Evolutionary conservation across 2,329 filamentous ascomycete species (phyloP), one percentile per base, ranked within the genome.

Genomic region (Rhinocladiella mackenziei): DNA sequence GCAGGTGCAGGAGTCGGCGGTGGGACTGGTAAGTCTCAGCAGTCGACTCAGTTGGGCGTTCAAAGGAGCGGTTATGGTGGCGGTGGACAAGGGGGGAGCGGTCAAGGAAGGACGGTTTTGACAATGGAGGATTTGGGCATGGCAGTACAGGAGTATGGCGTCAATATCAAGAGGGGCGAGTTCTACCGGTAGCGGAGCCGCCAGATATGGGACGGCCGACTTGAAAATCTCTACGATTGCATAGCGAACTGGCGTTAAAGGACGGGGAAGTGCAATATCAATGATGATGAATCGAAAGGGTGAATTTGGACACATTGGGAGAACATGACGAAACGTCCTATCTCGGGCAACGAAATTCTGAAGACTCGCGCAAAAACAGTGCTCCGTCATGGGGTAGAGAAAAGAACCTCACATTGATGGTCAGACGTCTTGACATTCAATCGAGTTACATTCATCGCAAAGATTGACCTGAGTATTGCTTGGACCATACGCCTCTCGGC

Each of bases 71-170:
- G 86, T 1, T 91, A 83, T 60, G 88, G 87, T 11, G 92, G 91
- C 53, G 91, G 91, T 56, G 89, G 89, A 0, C 86, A 89, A 60
- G 89, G 89, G 19, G 86, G 87, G 1, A 86, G 82, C 43, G 67
- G 66, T 5, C 87, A 94, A 70, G 94, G 94, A 53, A 77, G 89
- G 53, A 96, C 92, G 13, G 91, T 98, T 43, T 74, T 98, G 51
- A 97, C 92, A 1, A 97, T 98, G 92, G 92, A 98, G 69, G 92
- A 98, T 65, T 67, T 98, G 58, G 92, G 92, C 11, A 97, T 97
- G 89, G 92, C 92, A 1, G 91, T 97, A 20, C 86, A 86, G 22
- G 92, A 98, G 73, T 98, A 97, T 63, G 92, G 92, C 1, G 89
- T 98, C 39, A 98, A 95, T 63, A 86, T 97, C 40, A 97, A 95